Evolutionary conservation across 106 monocot genomes (phyloP).

Genomic region (Allium cepa): DNA sequence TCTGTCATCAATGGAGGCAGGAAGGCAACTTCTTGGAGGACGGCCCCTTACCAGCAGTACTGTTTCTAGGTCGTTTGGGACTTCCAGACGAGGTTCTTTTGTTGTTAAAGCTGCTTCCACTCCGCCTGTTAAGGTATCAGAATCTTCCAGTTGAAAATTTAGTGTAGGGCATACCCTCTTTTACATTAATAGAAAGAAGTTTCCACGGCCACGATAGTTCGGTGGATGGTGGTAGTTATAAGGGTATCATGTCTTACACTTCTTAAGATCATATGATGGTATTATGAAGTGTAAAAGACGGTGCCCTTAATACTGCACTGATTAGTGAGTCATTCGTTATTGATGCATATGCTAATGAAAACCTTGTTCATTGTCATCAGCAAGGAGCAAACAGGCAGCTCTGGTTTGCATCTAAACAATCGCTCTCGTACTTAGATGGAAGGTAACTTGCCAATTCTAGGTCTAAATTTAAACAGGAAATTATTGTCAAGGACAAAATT

Average conservation of each 20-base stretch:
- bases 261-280: no score
- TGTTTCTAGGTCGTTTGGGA: constrained; percentile 27
- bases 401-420: constrained; percentile 97
- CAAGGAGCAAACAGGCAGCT: constrained; percentile 80
- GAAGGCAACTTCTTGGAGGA: constrained; percentile 67
- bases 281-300: no score
- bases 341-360: background rate
- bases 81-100: constrained; percentile 40
- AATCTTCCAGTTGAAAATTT: no score
- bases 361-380: constrained; percentile 22
- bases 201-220: no score
- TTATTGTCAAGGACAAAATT: no score
- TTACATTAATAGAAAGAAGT: no score
- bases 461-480: background rate
- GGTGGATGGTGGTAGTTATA: no score
- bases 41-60: constrained; percentile 30
- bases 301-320: background rate
- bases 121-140: constrained; percentile 67
- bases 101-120: constrained; percentile 70
- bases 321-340: background rate
- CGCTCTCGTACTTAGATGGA: constrained; percentile 87
- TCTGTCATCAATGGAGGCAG: constrained; percentile 82
- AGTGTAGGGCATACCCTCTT: no score
- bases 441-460: constrained; percentile 35
- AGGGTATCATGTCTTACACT: no score